Conservation (phyloP, 768 basidiomycete genomes). For the Trametes cubensis region DNA sequence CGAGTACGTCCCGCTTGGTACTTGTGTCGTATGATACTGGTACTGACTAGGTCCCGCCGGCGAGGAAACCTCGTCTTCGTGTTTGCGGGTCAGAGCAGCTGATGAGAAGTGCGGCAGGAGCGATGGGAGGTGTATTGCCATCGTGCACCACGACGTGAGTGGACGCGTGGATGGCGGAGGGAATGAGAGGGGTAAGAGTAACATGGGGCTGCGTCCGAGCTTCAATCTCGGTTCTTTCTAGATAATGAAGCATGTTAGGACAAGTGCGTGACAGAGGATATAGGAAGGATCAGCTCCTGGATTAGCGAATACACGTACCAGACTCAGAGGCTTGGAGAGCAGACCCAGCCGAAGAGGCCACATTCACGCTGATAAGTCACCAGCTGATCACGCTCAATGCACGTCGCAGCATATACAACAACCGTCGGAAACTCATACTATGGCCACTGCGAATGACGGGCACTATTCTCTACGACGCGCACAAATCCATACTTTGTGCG, state of each 20-base stretch:
- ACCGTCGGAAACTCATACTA: no score
- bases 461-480: not conserved
- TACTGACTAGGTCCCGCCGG: conserved; percentile 14
- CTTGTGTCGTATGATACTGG: conserved; percentile 24
- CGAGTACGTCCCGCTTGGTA: conserved; percentile 61
- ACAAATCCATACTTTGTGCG: conserved; percentile 1
- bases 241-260: conserved; percentile 1
- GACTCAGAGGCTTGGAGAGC: no score
- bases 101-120: conserved; percentile 66
- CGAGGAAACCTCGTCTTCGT: conserved; percentile 23
- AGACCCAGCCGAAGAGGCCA: no score
- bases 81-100: conserved; percentile 36
- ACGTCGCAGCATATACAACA: no score
- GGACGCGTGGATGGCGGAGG: conserved; percentile 55
- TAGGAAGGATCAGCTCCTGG: not conserved
- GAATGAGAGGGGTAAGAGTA: conserved; percentile 74
- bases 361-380: no score
- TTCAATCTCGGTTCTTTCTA: conserved; percentile 62
- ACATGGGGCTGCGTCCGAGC: conserved; percentile 51
- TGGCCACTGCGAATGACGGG: not conserved
- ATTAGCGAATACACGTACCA: not conserved
- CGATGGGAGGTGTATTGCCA: conserved; percentile 61
- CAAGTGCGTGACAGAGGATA: not conserved
- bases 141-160: conserved; percentile 71
- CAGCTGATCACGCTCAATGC: no score